Percentiles rank a stretch among this genome's conserved stretches.
phyloP scores from a whole-genome alignment of 768 basidiomycete species.

The Phanerochaete carnosa region DNA sequence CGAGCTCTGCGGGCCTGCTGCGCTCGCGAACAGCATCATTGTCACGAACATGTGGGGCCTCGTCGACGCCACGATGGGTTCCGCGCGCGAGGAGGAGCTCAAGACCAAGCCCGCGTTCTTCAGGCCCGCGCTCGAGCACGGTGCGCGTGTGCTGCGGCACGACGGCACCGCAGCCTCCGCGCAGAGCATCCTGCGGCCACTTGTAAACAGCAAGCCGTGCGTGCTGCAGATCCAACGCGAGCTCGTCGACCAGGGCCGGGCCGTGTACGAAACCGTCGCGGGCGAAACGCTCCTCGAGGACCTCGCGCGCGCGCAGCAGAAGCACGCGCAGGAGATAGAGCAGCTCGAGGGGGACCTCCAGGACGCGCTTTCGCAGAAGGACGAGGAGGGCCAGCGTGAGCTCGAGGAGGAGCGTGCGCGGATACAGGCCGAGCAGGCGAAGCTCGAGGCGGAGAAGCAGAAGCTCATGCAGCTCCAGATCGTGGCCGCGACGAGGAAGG shows the following conservation, averaged over 20 bases:
- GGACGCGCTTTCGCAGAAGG: conserved; percentile 13
- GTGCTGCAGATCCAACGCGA: conserved; percentile 13
- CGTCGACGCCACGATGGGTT: conserved; percentile 8
- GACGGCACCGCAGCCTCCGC: conserved; percentile 13
- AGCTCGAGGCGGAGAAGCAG: conserved; percentile 10
- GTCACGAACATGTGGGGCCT: conserved; percentile 23
- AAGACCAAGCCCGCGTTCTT: conserved; percentile 13
- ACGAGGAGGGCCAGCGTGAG: conserved; percentile 13
- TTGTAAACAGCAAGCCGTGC: conserved; percentile 8
- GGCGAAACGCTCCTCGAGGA: conserved; percentile 14
- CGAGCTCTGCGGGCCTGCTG: conserved; percentile 17
- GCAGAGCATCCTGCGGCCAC: conserved; percentile 11
- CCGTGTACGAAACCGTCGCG: conserved; percentile 14
- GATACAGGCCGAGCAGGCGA: conserved; percentile 1
- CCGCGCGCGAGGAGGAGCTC: conserved; percentile 18
- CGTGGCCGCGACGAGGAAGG: neutral
- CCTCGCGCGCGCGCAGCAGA: conserved; percentile 9
- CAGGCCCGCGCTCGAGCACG: conserved; percentile 13
- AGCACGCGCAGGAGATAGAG: conserved; percentile 13
- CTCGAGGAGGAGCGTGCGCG: conserved; percentile 7
- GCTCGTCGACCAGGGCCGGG: conserved; percentile 11
- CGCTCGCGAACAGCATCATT: conserved; percentile 17
- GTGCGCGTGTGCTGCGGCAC: conserved; percentile 15
- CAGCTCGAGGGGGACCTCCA: conserved; percentile 16
- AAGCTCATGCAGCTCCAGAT: conserved; percentile 7